Conservation (phyloP, 352 stramenopile genomes). For the Stephanocyclus meneghinianus region DNA sequence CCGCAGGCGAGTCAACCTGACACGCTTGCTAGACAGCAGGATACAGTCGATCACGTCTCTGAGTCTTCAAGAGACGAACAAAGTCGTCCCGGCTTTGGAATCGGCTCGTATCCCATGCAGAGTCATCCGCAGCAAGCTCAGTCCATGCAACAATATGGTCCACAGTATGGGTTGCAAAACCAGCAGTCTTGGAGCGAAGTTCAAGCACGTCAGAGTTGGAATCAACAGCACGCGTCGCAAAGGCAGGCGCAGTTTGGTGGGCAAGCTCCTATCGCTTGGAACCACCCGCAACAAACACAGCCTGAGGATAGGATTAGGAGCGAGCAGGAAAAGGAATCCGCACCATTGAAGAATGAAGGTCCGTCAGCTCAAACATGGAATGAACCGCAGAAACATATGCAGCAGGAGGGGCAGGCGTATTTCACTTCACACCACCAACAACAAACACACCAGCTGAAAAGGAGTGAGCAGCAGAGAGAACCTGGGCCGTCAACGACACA, state of each 20-base stretch:
- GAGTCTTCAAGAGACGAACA: neutral
- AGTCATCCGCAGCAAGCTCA: neutral
- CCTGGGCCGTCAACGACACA: neutral
- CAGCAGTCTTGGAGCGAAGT: neutral
- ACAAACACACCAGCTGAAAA: slow-evolving; percentile 6
- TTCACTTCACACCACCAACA: slow-evolving; percentile 4
- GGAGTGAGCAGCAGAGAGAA: slow-evolving; percentile 13
- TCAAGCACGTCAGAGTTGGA: neutral
- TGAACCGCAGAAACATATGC: neutral
- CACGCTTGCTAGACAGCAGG: neutral
- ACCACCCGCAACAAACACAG: neutral
- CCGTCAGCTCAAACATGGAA: neutral
- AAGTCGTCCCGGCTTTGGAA: neutral
- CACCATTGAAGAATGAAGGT: neutral
- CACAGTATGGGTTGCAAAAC: neutral
- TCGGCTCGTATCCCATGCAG: neutral
- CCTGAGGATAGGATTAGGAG: neutral
- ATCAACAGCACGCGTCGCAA: neutral
- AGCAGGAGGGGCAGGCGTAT: neutral
- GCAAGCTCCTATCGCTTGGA: neutral
- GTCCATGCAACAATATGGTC: neutral
- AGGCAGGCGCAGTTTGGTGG: neutral
- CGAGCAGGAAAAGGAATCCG: neutral
- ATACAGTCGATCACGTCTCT: neutral
- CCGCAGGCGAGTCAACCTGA: too few species aligned